Evolutionary conservation across 257 asterid species (phyloP), one percentile per base, ranked within the genome.

Genomic region (Primulina eburnea): DNA sequence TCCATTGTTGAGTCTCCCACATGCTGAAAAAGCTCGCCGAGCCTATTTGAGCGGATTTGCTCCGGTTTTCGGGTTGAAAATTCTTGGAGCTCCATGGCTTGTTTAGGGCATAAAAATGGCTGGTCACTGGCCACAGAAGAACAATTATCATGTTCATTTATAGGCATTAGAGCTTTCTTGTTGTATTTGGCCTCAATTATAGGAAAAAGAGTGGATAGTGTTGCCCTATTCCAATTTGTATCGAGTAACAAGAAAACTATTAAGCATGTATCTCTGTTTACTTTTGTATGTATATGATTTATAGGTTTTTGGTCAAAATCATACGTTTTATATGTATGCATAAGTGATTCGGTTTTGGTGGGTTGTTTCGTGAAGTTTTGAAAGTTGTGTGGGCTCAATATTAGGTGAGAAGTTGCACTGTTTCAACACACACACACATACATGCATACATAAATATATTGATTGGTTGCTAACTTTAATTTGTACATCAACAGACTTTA

Each of bases 341-440:
- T 43, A 12, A 2, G 53, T 43, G 53, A 43, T 43, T 43, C n/a
- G 5, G 5, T 11, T 11, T 43, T 12, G 17, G 53, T 11, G 17
- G 53, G 53, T 43, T 12, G n/a, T 43, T 43, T 43, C 53, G 53
- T 43, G 53, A 43, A 43, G 53, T 43, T 43, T 43, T 43, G 82
- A 75, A 60, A 72, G 71, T 74, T 59, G 34, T 30, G 16, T 58
- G 68, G 80, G 79, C 77, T 74, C 78, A 77, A 80, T 79, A 76
- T 82, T 90, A 82, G 97, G 94, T 90, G 75, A 86, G 88, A 71
- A 82, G 96, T 90, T 86, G 92, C 75, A 81, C 89, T 86, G 89
- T 76, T 78, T 83, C 72, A 76, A 43, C n/a, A 43, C 53, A 43
- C 6, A 21, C 24, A 11, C 14, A 38, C 47, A 40, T 24, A 24